Evolutionary conservation across 2,329 filamentous ascomycete species (phyloP), one percentile per base, ranked within the genome.

Genomic region (Dactylonectria estremocensis): DNA sequence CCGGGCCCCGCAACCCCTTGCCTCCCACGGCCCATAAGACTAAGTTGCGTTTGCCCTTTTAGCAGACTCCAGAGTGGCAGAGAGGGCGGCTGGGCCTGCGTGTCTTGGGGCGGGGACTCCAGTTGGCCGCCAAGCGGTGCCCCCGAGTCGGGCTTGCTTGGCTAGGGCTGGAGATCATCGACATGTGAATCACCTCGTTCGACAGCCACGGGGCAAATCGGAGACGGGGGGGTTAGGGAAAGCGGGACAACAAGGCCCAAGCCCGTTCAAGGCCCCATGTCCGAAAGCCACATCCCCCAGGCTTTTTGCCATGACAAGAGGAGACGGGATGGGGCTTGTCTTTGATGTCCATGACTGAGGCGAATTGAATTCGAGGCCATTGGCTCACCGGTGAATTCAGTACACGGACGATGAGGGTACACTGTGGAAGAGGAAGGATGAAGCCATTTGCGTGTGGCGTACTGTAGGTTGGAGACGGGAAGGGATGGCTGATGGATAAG

Each of bases 91-190:
- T 20, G 49, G 49, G 61, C 16, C 40, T 54, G 56, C 31, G 48
- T 62, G 54, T 68, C 64, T 64, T 60, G 22, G 40, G 65, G 71
- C 64, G 66, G 69, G 43, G 64, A 54, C 60, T 72, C 69, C 66
- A 73, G 68, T 66, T 72, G 68, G 49, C 31, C 35, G 71, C 71
- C 72, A 68, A 61, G 64, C 66, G 67, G 71, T 57, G 24, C 24
- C 24, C 67, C 48, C 62, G 55, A 65, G 61, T 53, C 61, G 56
- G 3, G 20, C 24, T 16, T 60, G 37, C 54, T 49, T 54, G 69
- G 48, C 61, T 75, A 71, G 69, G 73, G 71, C 73, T 75, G 73
- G 71, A 75, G 71, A 75, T 75, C 73, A 74, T 75, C 73, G 65
- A 75, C 73, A 75, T 75, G 73, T 75, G 73, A 75, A 75, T 69